phyloP scores from a whole-genome alignment of 1,284 basidiomycete species.

The Vanrija sp. region DNA sequence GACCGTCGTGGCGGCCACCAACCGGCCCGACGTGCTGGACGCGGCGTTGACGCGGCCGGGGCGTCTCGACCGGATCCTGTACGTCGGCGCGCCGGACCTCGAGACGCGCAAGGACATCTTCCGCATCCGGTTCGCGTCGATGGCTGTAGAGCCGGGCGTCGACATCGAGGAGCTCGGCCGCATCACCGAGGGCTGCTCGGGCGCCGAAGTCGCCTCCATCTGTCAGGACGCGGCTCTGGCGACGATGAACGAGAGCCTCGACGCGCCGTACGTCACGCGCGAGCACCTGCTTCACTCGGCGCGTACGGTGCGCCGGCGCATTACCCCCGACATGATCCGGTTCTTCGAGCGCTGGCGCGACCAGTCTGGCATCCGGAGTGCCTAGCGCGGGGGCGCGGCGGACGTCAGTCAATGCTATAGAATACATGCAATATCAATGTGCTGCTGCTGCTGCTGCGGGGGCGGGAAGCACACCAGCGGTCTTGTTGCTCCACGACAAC shows the following conservation, averaged over 20 bases:
- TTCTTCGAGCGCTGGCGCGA: constrained; percentile 64
- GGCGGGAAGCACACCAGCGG: not conserved
- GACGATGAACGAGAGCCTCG: constrained; percentile 81
- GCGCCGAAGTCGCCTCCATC: constrained; percentile 85
- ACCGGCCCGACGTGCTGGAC: constrained; percentile 90
- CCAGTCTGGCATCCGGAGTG: constrained; percentile 46
- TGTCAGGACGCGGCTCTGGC: constrained; percentile 94
- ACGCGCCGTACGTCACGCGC: constrained; percentile 69
- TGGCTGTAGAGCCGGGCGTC: constrained; percentile 72
- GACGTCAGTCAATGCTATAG: constrained; percentile 4
- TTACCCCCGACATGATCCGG: constrained; percentile 73
- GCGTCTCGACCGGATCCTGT: constrained; percentile 89
- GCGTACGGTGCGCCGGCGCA: constrained; percentile 68
- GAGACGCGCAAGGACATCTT: constrained; percentile 79
- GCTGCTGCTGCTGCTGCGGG: not conserved
- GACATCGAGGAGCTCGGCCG: constrained; percentile 67
- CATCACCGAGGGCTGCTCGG: constrained; percentile 91
- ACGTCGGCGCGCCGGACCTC: constrained; percentile 85
- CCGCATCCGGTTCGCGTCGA: constrained; percentile 66
- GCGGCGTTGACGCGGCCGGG: constrained; percentile 92
- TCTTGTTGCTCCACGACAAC: not conserved
- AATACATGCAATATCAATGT: constrained; percentile 10
- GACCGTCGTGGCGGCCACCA: constrained; percentile 92
- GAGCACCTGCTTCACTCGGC: constrained; percentile 75
- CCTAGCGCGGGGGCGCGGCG: constrained; percentile 15